These are phyloP conservation scores for Rhypophila decipiens DNA, from an alignment of 495 filamentous ascomycete genomes.

Conservation along the genomic window DNA sequence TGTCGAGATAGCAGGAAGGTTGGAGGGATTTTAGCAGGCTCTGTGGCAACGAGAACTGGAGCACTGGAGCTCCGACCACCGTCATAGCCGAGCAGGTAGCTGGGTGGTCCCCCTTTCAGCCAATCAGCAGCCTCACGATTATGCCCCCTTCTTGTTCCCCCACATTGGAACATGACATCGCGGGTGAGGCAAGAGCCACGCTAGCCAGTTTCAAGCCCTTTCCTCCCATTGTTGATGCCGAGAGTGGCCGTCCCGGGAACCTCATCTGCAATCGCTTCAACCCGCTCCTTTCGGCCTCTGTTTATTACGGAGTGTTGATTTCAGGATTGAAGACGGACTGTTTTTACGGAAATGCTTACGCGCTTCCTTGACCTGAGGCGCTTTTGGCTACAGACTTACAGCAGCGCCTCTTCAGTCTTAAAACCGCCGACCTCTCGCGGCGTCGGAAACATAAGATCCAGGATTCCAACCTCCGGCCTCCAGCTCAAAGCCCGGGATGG, in stretches of 20 bases:
- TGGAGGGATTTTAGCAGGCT: slow-evolving; percentile 30
- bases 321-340: not conserved
- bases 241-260: not conserved
- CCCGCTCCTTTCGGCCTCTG: not conserved
- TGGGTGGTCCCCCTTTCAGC: slow-evolving; percentile 10
- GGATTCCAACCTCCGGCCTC: not conserved
- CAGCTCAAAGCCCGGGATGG: not conserved
- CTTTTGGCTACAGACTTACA: too few relatives aligned
- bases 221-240: not conserved
- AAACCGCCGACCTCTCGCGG: too few relatives aligned
- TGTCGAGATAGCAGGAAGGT: slow-evolving; percentile 17
- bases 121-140: not conserved
- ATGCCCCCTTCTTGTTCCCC: not conserved
- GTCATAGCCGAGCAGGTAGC: slow-evolving; percentile 31
- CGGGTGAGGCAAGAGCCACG: not conserved
- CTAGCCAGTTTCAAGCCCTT: not conserved
- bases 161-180: not conserved
- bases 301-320: not conserved
- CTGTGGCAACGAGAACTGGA: slow-evolving; percentile 21
- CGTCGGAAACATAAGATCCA: not conserved
- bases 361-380: not conserved
- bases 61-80: slow-evolving; percentile 27
- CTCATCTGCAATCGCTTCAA: too few relatives aligned
- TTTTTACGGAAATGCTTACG: not conserved
- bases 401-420: not conserved